Evolutionary conservation across 768 basidiomycete species (phyloP), one percentile per base, ranked within the genome.

Genomic region (Phlegmacium glaucopus): DNA sequence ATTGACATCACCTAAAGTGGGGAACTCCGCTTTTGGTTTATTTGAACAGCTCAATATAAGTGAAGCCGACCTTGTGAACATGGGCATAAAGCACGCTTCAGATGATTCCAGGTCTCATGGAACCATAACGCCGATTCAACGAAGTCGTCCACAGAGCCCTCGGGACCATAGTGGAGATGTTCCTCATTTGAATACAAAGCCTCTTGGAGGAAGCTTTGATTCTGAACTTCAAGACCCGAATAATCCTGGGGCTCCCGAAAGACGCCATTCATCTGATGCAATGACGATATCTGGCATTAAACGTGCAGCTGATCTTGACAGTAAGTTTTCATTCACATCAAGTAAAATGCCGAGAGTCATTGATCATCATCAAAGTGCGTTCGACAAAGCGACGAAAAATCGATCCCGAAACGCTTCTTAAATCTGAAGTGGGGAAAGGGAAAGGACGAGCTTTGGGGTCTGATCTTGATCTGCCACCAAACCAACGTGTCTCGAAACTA

Each of bases 301-400:
- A 26, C 49, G 49, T 8, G n/a, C 48, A 27, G 46, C 39, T 39
- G 51, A 53, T 7, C 16, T 27, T 44, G 52, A 53, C 10, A 26
- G 56, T 55, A 39, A 17, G 56, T 49, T 26, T 6, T 11, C 9
- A 22, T 34, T 18, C 16, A 13, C 18, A 12, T 15, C 29, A 9
- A 30, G 8, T 10, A 22, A 12, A 17, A 17, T 16, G 7, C 25
- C 18, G n/a, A 15, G 12, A 42, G 28, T 30, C 25, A 26, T 9
- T 29, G 9, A 18, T 17, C 18, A 9, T 16, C 47, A 49, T 29
- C 47, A 45, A 0, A 52, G 44, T 9, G 35, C 54, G 12, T 22
- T 22, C 22, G 22, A 22, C 22, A 22, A 58, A 58, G 34, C 47
- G 52, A 22, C 43, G 36, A 12, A 44, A 47, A 8, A 39, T 22